Evolutionary conservation across 139 green algal species (phyloP).

Genomic region (Tetradesmus obliquus): DNA sequence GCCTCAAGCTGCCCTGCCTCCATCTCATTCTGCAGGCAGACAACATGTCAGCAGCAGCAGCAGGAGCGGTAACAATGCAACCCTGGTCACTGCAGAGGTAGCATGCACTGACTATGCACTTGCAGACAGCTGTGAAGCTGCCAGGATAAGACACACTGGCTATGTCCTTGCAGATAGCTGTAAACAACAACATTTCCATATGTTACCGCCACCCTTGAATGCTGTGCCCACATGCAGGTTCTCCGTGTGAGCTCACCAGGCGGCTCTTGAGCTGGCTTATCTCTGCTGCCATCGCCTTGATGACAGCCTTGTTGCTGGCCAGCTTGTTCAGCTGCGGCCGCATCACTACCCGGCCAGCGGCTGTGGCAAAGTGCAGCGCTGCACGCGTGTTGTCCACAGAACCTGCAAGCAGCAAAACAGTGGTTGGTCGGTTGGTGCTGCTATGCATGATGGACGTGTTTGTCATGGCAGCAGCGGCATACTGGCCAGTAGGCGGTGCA

Average conservation of each 20-base stretch:
- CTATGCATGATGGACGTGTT: background rate
- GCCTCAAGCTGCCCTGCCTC: slow-evolving; percentile 28
- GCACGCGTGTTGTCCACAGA: slow-evolving; percentile 77
- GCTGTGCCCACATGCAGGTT: background rate
- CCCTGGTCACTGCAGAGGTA: background rate
- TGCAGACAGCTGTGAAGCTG: too few species aligned
- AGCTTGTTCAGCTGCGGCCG: slow-evolving; percentile 80
- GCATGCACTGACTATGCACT: background rate
- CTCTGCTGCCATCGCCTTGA: slow-evolving; percentile 84
- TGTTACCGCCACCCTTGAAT: background rate
- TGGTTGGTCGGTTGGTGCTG: background rate
- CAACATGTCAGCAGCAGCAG: background rate
- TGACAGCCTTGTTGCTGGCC: slow-evolving; percentile 56
- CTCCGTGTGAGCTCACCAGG: slow-evolving; percentile 48
- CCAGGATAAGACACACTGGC: too few species aligned
- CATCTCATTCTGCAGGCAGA: slow-evolving; percentile 5
- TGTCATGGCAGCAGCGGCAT: background rate
- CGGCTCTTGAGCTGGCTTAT: slow-evolving; percentile 72
- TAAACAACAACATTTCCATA: background rate
- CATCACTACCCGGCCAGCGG: slow-evolving; percentile 80
- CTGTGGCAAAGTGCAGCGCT: slow-evolving; percentile 89
- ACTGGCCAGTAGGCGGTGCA: too few species aligned
- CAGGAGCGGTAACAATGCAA: background rate
- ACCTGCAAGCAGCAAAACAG: slow-evolving; percentile 38
- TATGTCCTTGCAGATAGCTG: background rate